Conservation (phyloP, 2,329 filamentous ascomycete genomes). For the Aspergillus novoparasiticus region DNA sequence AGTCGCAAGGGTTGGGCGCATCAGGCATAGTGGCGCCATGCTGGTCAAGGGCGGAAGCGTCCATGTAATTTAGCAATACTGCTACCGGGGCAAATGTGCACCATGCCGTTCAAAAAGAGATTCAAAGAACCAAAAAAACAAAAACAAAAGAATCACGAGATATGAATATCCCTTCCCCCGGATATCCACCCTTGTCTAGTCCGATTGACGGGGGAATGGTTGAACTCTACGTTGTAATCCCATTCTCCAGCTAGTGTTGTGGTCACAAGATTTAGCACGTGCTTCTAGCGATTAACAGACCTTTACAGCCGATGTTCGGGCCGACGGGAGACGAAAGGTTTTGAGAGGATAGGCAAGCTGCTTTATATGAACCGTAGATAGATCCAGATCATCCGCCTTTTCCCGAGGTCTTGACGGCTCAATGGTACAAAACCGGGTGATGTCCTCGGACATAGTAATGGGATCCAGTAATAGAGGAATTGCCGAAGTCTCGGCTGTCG, state of each 20-base stretch:
- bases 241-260: background rate
- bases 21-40: slow-evolving; percentile 24
- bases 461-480: slow-evolving; percentile 22
- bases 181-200: background rate
- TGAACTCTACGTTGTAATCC: background rate
- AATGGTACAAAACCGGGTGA: slow-evolving; percentile 17
- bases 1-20: slow-evolving; percentile 15
- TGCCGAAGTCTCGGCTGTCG: slow-evolving; percentile 18
- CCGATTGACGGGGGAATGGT: background rate
- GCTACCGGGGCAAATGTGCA: slow-evolving; percentile 18
- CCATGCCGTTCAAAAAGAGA: slow-evolving; percentile 15
- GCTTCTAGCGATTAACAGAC: background rate
- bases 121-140: slow-evolving; percentile 19
- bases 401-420: slow-evolving; percentile 27
- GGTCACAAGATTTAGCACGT: background rate
- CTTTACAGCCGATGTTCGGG: slow-evolving; percentile 28
- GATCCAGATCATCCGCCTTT: slow-evolving; percentile 34
- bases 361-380: slow-evolving; percentile 22
- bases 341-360: slow-evolving; percentile 2
- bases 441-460: slow-evolving; percentile 14
- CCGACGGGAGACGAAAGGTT: slow-evolving; percentile 23
- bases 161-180: background rate
- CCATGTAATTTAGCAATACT: slow-evolving; percentile 36
- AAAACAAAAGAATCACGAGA: slow-evolving; percentile 7
- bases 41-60: slow-evolving; percentile 28